Base-by-base conservation (phyloP, 208 protist species). In the Zelonia costaricensis region DNA sequence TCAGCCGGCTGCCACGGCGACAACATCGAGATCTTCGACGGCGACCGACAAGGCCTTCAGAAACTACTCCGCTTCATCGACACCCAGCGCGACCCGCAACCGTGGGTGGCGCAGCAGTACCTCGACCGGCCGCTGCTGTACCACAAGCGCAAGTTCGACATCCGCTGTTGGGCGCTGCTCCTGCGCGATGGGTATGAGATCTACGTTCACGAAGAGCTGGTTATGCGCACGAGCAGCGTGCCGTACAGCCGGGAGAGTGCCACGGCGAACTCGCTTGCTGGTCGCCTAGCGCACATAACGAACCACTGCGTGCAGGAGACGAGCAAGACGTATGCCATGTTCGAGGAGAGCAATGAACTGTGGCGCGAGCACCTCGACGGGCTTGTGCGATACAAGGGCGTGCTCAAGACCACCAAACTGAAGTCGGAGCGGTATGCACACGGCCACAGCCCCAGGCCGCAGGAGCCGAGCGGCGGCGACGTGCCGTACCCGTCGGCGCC, bases 251-350 rank as follows among this genome's bases (percentile, higher is more conserved):
- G 64, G 25, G 74, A 71, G 18, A 66, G 82, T 40, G 72, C 80
- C 15, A 66, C 68, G 36, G 78, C 92, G 40, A 60, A 55, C 15
- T 84, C 74, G 20, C 43, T 62, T 12, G 68, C 25, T n/a, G 73
- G 60, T 30, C 54, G 56, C 0, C 69, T 76, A 20, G 68, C 77
- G 0, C 93, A 97, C 70, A 71, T 97, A 12, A 97, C 93, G 5
- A 97, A 97, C 61, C 93, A 97, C 71, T 96, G 90, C 67, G 69
- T 97, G n/a, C 89, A 95, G 61, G 78, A 86, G 44, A 52, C 53
- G 1, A 55, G 69, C 6, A 63, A 55, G 6, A 56, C 73, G 35
- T 97, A 84, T 59, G 85, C 88, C 0, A 56, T 68, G 31, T 82
- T 86, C 52, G 92, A 95, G 62, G 73, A 74, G 23, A 78, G 85